phyloP scores from a whole-genome alignment of 1,284 basidiomycete species.

The Stygiomarasmius scandens region DNA sequence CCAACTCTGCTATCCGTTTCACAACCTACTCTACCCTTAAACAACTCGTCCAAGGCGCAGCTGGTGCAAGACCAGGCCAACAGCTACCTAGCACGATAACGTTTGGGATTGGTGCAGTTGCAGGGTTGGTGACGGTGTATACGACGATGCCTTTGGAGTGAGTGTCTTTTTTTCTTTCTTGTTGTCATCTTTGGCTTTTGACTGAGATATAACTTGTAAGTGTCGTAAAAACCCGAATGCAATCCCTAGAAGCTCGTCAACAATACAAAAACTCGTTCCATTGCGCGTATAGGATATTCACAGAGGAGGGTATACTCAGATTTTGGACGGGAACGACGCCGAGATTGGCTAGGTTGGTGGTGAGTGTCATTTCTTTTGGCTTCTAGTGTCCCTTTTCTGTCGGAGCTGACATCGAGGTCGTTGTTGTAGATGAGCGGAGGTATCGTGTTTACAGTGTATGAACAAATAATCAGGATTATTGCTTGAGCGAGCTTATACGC shows the following conservation, averaged over 20 bases:
- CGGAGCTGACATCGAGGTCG: conserved; percentile 5
- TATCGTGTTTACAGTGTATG: conserved; percentile 94
- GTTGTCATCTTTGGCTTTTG: conserved; percentile 10
- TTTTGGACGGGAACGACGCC: conserved; percentile 99
- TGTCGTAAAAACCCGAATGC: conserved; percentile 98
- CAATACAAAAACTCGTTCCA: conserved; percentile 94
- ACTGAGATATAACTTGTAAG: conserved; percentile 50
- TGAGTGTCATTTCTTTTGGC: conserved; percentile 46
- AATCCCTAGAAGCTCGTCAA: conserved; percentile 80
- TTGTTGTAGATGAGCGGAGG: conserved; percentile 80
- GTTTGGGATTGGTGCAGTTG: conserved; percentile 92
- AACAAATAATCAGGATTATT: conserved; percentile 65
- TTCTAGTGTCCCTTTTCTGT: background rate
- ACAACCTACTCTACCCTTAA: conserved; percentile 94
- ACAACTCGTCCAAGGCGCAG: conserved; percentile 86
- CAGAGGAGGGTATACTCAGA: conserved; percentile 83
- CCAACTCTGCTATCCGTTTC: conserved; percentile 96
- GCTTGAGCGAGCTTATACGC: too few relatives aligned
- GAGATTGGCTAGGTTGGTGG: conserved; percentile 80
- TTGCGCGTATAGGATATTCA: conserved; percentile 90
- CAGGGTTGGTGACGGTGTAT: conserved; percentile 95
- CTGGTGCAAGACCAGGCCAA: conserved; percentile 71
- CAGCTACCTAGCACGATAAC: conserved; percentile 87
- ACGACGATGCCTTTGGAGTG: conserved; percentile 93
- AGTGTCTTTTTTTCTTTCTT: conserved; percentile 31